Evolutionary conservation across 2,329 filamentous ascomycete species (phyloP), one percentile per base, ranked within the genome.

Genomic region (Monilinia vaccinii-corymbosi): DNA sequence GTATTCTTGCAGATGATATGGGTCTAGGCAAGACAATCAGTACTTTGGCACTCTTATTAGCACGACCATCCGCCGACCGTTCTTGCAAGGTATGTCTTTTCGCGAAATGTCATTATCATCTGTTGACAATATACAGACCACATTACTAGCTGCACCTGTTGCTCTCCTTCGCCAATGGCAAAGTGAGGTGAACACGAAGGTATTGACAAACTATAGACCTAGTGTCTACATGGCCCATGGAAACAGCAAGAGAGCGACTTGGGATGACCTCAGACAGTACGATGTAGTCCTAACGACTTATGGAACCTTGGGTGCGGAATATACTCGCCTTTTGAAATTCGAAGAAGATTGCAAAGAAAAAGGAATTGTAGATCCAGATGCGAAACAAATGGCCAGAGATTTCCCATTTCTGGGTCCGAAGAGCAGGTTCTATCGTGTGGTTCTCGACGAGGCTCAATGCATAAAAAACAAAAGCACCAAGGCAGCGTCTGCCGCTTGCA

Each of bases 11-110:
- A 1, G 88, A 91, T 68, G 88, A 91, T 64, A 94, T 93, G 89
- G 89, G 89, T 9, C 76, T 93, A 13, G 89, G 89, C 9, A 93
- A 94, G 73, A 93, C 89, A 0, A 86, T 96, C 28, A 90, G 93
- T 63, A 86, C 89, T 6, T 77, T 97, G 25, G 83, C 91, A 4
- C 79, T 96, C 47, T 88, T 71, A 18, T 44, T 71, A 16, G 62
- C 61, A 61, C 80, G 85, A 7, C 85, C 80, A n/a, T 83, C 88
- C 0, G 72, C 76, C 0, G 78, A 86, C 62, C 63, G 44, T 56
- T 53, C 49, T 66, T 72, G 67, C 70, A 76, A 71, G 65, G 68
- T 68, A 63, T 63, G 68, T 58, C 44, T 25, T 21, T 51, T 21
- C 16, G 38, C 18, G 2, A 31, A 11, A 23, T 21, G 10, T 32